phyloP scores from a whole-genome alignment of 2,329 filamentous ascomycete genomes.

The Cladophialophora psammophila region DNA sequence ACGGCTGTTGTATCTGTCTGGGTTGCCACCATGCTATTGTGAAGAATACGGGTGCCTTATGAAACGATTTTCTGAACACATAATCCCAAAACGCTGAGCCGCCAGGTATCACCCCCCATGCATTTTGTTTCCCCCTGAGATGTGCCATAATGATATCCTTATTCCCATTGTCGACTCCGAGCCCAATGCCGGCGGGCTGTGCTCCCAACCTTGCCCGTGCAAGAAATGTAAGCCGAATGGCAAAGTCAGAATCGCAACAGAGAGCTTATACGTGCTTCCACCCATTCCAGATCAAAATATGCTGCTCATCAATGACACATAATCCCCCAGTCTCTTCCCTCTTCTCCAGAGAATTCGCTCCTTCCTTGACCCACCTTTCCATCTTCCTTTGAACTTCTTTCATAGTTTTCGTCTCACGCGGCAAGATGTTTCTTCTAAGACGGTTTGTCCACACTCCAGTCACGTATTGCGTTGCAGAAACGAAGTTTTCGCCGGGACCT shows the following conservation, averaged over 20 bases:
- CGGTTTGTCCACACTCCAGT: conserved; percentile 67
- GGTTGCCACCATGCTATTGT: background rate
- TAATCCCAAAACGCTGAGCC: background rate
- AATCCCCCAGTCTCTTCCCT: conserved; percentile 56
- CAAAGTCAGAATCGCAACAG: background rate
- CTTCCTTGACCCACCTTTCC: conserved; percentile 37
- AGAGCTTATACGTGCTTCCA: conserved; percentile 63
- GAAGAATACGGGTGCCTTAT: background rate
- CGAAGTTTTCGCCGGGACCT: conserved; percentile 49
- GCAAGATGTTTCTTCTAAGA: conserved; percentile 52
- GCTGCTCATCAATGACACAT: conserved; percentile 69
- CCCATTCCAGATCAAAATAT: conserved; percentile 64
- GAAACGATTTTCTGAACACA: background rate
- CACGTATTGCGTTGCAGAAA: conserved; percentile 58
- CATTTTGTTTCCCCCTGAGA: background rate
- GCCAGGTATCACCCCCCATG: background rate
- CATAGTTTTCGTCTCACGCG: conserved; percentile 52
- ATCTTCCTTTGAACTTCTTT: conserved; percentile 50
- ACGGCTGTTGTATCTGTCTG: background rate
- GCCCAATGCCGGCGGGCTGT: background rate
- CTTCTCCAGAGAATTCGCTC: conserved; percentile 40
- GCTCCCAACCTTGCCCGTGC: background rate
- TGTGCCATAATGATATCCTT: background rate
- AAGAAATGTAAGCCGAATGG: background rate
- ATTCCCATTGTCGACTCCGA: background rate